Conservation (phyloP, 306 rosid genomes). For the Bauhinia variegata region DNA sequence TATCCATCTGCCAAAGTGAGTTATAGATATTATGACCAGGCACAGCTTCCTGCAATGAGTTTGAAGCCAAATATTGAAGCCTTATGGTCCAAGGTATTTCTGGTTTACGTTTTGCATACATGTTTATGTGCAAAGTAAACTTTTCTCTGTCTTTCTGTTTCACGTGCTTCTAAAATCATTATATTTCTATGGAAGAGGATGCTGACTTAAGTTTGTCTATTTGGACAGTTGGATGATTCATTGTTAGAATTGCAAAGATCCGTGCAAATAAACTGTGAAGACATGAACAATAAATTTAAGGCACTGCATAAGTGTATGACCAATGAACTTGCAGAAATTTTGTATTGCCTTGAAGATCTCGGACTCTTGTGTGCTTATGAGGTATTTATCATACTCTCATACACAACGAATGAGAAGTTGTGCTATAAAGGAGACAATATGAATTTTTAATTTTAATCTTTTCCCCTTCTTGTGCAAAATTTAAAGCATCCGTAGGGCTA, state of each 20-base stretch:
- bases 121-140: constrained; percentile 18
- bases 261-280: constrained; percentile 43
- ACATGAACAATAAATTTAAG: constrained; percentile 56
- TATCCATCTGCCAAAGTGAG: constrained; percentile 71
- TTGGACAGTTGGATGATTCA: constrained; percentile 59
- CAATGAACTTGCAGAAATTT: constrained; percentile 58
- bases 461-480: not conserved
- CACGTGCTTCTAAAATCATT: not conserved
- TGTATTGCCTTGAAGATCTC: constrained; percentile 81
- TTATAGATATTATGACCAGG: constrained; percentile 62
- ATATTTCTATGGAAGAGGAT: constrained; percentile 23
- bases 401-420: not conserved
- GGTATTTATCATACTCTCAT: constrained; percentile 54
- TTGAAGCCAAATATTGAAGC: constrained; percentile 77
- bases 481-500: constrained; percentile 9
- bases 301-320: constrained; percentile 55
- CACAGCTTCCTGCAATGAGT: constrained; percentile 45
- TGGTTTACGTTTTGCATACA: constrained; percentile 9
- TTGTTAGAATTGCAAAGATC: constrained; percentile 56
- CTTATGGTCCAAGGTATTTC: constrained; percentile 68
- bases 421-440: constrained; percentile 8
- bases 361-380: constrained; percentile 86
- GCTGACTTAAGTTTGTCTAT: constrained; percentile 36
- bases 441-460: not conserved
- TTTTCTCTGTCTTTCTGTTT: not conserved